Evolutionary conservation across 139 green algal species (phyloP).

Genomic region (Pleodorina starrii): DNA sequence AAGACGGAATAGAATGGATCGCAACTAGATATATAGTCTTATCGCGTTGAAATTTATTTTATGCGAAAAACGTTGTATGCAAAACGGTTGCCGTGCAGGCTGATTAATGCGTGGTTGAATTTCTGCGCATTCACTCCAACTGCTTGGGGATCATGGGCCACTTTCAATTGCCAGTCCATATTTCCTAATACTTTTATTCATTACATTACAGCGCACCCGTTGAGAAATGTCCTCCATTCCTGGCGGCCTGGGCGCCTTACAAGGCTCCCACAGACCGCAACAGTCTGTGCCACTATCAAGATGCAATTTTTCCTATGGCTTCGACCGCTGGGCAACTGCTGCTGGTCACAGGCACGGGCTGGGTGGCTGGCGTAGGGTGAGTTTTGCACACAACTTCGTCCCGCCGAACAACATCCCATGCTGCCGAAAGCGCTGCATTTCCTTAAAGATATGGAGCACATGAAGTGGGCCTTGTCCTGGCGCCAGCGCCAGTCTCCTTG

Average conservation of each 20-base stretch:
- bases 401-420: neutral
- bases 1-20: neutral
- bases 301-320: neutral
- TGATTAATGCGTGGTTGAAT: neutral
- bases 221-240: too few species aligned
- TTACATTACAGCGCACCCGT: too few species aligned
- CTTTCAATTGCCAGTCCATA: too few species aligned
- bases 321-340: neutral
- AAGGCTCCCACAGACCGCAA: neutral
- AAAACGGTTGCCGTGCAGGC: neutral
- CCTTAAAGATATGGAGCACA: too few species aligned
- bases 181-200: too few species aligned
- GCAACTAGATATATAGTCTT: neutral
- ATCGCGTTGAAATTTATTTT: neutral
- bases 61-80: neutral
- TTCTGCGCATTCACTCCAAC: too few species aligned
- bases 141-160: too few species aligned
- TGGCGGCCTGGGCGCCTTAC: neutral
- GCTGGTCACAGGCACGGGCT: neutral
- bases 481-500: too few species aligned
- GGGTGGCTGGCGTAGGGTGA: neutral
- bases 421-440: too few species aligned
- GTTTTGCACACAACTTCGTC: too few species aligned
- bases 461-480: too few species aligned
- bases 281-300: neutral